These are phyloP conservation scores for Mycena metata DNA, from an alignment of 768 basidiomycete genomes.

Conservation along the genomic window DNA sequence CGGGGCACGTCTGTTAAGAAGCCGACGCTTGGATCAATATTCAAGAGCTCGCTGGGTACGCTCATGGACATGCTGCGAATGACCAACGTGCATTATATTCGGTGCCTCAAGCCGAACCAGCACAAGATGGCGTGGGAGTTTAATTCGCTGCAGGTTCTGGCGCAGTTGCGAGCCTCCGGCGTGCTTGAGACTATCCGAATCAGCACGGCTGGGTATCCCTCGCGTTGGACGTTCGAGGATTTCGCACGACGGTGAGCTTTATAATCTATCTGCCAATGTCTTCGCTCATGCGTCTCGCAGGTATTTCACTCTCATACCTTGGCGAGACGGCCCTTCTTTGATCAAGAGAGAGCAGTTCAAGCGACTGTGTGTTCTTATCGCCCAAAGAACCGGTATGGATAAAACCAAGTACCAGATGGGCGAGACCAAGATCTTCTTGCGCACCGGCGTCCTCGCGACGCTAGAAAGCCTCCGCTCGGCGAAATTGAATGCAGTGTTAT, in stretches of 20 bases:
- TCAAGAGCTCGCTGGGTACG: slow-evolving; percentile 36
- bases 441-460: slow-evolving; percentile 97
- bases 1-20: slow-evolving; percentile 37
- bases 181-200: slow-evolving; percentile 99
- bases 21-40: slow-evolving; percentile 39
- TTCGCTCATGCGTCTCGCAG: slow-evolving; percentile 55
- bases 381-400: slow-evolving; percentile 89
- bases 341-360: slow-evolving; percentile 85
- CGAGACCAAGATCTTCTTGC: slow-evolving; percentile 99
- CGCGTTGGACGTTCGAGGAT: slow-evolving; percentile 97
- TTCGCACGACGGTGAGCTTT: slow-evolving; percentile 91
- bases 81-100: slow-evolving; percentile 98
- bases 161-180: slow-evolving; percentile 96
- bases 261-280: neutral
- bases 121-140: slow-evolving; percentile 97
- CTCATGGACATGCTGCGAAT: slow-evolving; percentile 98
- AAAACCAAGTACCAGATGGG: slow-evolving; percentile 97
- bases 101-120: slow-evolving; percentile 99
- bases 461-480: slow-evolving; percentile 91
- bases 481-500: slow-evolving; percentile 89
- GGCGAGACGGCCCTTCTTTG: slow-evolving; percentile 87
- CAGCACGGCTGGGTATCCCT: slow-evolving; percentile 98
- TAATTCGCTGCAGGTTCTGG: slow-evolving; percentile 92
- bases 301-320: slow-evolving; percentile 95
- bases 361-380: slow-evolving; percentile 84